Evolutionary conservation across 768 basidiomycete species (phyloP), one percentile per base, ranked within the genome.

Genomic region (Paxillus ammoniavirescens): DNA sequence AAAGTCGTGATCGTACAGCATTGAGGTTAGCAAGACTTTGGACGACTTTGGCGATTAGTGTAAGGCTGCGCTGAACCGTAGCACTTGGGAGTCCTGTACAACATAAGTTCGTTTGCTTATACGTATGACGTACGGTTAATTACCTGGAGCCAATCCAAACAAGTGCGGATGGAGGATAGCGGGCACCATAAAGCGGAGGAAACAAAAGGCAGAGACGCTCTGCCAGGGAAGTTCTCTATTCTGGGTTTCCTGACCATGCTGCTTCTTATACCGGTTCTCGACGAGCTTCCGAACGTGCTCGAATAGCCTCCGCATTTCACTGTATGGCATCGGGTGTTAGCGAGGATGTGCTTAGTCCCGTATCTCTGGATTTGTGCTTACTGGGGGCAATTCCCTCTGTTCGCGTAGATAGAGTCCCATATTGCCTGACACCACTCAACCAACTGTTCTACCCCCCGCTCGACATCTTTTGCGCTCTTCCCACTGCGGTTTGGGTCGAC

Each of bases 11-110:
- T 72, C 85, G 60, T 65, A 87, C 89, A 8, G 80, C 68, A 58
- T 90, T 92, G 50, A 94, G 73, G 68, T 95, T 95, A 5, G 93
- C 93, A 38, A 94, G 74, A 59, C 88, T 93, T 69, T 93, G 91
- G 17, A 95, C 80, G n/a, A 88, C 89, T 69, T 92, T 93, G 7
- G 91, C 92, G 49, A 95, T 84, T 59, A 91, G 67, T 0, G 88
- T 94, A 47, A 95, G 76, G 65, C 86, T 93, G 35, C 92, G 83
- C 63, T 90, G 86, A 9, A 92, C 82, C 8, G 82, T 73, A 17
- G 75, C 65, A 50, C 78, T 78, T 4, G 90, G 87, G 53, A 90
- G 76, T 42, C 87, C 89, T 93, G 53, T 4, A 31, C 10, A 35
- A 52, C n/a, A 40, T 61, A 37, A 70, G 61, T 43, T 47, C n/a